These are phyloP conservation scores for Termitomyces sp. DNA, from an alignment of 768 basidiomycete genomes.

Conservation along the genomic window DNA sequence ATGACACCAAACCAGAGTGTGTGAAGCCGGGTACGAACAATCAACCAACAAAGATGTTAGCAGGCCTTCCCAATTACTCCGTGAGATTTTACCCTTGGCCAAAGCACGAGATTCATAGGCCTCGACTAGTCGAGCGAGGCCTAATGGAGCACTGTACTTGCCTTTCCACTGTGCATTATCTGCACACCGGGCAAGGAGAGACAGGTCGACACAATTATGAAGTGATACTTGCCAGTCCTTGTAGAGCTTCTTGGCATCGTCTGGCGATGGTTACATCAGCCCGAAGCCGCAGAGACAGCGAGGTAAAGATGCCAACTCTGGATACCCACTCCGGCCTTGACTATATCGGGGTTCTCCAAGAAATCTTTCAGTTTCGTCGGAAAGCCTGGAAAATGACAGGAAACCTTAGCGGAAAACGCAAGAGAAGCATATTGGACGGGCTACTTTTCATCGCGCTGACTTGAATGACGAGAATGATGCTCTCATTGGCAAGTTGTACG, in stretches of 20 bases:
- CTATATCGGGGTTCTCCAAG: slow-evolving; percentile 47
- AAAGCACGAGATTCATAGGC: slow-evolving; percentile 51
- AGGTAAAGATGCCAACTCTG: slow-evolving; percentile 43
- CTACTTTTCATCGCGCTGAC: slow-evolving; percentile 55
- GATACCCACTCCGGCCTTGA: slow-evolving; percentile 76
- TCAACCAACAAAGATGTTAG: slow-evolving; percentile 47
- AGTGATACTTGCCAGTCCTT: slow-evolving; percentile 41
- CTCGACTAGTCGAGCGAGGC: slow-evolving; percentile 63
- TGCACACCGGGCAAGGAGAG: slow-evolving; percentile 63
- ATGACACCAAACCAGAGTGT: neutral
- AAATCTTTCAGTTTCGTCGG: slow-evolving; percentile 48
- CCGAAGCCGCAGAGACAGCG: slow-evolving; percentile 5
- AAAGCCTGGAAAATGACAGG: slow-evolving; percentile 36
- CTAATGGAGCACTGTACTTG: slow-evolving; percentile 54
- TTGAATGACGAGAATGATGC: slow-evolving; percentile 62
- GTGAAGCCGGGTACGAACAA: slow-evolving; percentile 43
- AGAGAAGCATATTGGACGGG: slow-evolving; percentile 1
- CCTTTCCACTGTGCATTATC: slow-evolving; percentile 76
- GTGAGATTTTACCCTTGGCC: slow-evolving; percentile 55
- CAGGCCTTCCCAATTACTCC: slow-evolving; percentile 66
- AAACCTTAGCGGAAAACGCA: neutral
- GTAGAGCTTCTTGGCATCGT: slow-evolving; percentile 65
- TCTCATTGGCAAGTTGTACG: slow-evolving; percentile 62
- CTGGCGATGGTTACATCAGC: slow-evolving; percentile 31
- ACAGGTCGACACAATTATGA: slow-evolving; percentile 63